A percentile compares a stretch with the other conserved stretches of the same genome.
phyloP scores from a whole-genome alignment of 495 filamentous ascomycete genomes.

The Cercophora sp. region DNA sequence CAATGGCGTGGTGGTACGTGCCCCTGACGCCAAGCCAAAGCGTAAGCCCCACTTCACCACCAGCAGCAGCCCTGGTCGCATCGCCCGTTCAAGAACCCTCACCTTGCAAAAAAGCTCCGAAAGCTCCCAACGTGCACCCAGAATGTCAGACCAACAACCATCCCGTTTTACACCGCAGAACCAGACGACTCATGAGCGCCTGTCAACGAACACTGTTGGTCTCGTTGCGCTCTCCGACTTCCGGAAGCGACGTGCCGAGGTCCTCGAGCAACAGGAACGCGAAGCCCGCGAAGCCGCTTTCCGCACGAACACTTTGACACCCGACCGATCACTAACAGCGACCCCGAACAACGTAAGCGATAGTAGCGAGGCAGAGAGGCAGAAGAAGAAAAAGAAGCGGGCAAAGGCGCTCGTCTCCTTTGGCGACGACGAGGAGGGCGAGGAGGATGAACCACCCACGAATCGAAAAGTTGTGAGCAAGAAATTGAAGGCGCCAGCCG shows the following conservation, averaged over 20 bases:
- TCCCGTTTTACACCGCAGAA: conserved; percentile 75
- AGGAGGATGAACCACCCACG: conserved; percentile 15
- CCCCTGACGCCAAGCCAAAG: no score
- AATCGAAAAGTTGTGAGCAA: conserved; percentile 38
- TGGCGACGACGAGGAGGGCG: conserved; percentile 35
- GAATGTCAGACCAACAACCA: conserved; percentile 32
- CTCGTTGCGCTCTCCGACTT: conserved; percentile 91
- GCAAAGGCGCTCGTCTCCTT: conserved; percentile 41
- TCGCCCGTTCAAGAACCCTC: neutral
- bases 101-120: neutral
- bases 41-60: neutral
- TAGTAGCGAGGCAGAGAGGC: conserved; percentile 43
- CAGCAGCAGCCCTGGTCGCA: no score
- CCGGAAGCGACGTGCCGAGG: conserved; percentile 93
- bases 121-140: neutral
- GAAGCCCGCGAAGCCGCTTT: conserved; percentile 66
- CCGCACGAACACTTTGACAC: conserved; percentile 32
- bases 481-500: conserved; percentile 26
- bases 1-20: no score
- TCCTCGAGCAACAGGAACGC: conserved; percentile 83
- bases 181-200: conserved; percentile 80
- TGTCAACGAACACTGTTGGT: conserved; percentile 89
- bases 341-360: conserved; percentile 38
- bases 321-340: conserved; percentile 35
- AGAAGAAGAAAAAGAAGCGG: conserved; percentile 38